These are phyloP conservation scores for Lactarius sanguifluus DNA, from an alignment of 768 basidiomycete genomes.

Conservation along the genomic window DNA sequence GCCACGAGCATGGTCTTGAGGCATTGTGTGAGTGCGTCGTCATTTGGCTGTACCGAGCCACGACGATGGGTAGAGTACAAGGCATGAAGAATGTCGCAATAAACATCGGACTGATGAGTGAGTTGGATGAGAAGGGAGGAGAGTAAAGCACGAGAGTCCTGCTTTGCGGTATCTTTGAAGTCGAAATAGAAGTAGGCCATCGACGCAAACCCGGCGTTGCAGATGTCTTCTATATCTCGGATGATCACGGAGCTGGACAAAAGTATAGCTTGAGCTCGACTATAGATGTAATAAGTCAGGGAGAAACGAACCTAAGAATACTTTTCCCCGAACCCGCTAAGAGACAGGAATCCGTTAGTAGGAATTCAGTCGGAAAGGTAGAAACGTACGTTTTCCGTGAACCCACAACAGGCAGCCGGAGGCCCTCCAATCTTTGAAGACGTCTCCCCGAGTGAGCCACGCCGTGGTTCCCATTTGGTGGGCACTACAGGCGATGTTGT, in stretches of 20 bases:
- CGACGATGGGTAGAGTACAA: not conserved
- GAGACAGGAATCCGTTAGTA: not conserved
- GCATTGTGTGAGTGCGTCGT: not conserved
- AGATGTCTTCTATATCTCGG: not conserved
- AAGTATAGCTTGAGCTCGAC: not conserved
- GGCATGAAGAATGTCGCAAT: not conserved
- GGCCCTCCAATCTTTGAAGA: not conserved
- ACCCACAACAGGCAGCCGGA: constrained; percentile 1
- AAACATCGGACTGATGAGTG: not conserved
- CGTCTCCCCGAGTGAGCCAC: not conserved
- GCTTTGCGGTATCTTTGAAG: not conserved
- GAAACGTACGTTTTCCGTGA: constrained; percentile 3
- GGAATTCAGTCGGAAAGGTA: not conserved
- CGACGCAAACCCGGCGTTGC: not conserved
- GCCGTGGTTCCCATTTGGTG: not conserved
- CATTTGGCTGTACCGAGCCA: not conserved
- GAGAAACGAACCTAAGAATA: not conserved
- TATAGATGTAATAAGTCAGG: accelerated
- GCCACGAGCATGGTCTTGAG: constrained; percentile 1
- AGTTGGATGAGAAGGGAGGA: constrained; percentile 12
- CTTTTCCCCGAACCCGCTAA: constrained; percentile 18
- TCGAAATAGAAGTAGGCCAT: not conserved
- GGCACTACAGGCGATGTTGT: not conserved
- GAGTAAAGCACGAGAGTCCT: not conserved
- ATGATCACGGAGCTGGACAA: constrained; percentile 8